Conservation (phyloP, 2,329 filamentous ascomycete genomes). For the Colletotrichum aenigma region DNA sequence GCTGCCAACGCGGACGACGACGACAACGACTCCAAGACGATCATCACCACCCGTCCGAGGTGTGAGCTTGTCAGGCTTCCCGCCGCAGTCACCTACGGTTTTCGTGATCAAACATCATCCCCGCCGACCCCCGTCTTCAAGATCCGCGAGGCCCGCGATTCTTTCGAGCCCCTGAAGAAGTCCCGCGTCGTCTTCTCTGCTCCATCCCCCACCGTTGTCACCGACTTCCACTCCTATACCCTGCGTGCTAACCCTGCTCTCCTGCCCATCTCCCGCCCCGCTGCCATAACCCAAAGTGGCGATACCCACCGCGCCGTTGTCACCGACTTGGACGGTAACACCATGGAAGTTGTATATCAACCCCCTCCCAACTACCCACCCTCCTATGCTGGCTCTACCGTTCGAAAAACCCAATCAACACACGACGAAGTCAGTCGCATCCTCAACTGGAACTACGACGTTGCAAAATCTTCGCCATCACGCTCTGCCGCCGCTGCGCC, state of each 20-base stretch:
- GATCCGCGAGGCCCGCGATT: conserved; percentile 44
- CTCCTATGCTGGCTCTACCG: conserved; percentile 35
- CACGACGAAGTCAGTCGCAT: conserved; percentile 47
- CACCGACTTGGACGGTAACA: conserved; percentile 83
- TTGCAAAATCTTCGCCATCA: conserved; percentile 27
- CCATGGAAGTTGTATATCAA: conserved; percentile 76
- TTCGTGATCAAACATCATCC: conserved; percentile 21
- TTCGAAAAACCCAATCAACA: conserved; percentile 39
- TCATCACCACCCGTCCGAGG: background rate
- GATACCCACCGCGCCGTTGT: conserved; percentile 58
- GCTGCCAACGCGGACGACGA: background rate
- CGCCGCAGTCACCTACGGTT: conserved; percentile 47
- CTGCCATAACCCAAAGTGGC: conserved; percentile 36
- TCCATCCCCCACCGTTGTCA: conserved; percentile 66
- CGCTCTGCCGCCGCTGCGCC: background rate
- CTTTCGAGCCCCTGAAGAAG: conserved; percentile 43
- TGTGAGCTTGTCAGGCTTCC: background rate
- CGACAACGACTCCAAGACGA: background rate
- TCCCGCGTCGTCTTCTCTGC: conserved; percentile 71
- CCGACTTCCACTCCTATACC: conserved; percentile 74
- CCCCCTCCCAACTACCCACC: conserved; percentile 34
- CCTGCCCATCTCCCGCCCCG: conserved; percentile 49
- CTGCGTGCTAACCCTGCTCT: conserved; percentile 63
- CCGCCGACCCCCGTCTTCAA: conserved; percentile 45
- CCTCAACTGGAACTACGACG: conserved; percentile 54